Evolutionary conservation across 2,329 filamentous ascomycete species (phyloP).

Genomic region (Xylariomycetidae sp.): DNA sequence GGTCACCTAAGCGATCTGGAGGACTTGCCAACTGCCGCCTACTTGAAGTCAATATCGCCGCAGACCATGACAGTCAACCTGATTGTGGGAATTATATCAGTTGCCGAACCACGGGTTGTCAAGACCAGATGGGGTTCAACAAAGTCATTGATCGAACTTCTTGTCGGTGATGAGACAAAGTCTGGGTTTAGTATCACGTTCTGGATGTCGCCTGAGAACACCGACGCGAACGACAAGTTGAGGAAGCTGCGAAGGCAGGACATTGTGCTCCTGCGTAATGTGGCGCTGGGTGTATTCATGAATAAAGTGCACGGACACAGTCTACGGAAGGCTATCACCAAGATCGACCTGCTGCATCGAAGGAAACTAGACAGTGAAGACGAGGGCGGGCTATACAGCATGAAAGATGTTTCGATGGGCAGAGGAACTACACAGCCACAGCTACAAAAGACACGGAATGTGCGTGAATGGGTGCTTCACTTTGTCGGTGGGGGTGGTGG

Average conservation of each 20-base stretch:
- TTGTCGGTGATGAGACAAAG: constrained; percentile 81
- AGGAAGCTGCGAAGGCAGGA: constrained; percentile 61
- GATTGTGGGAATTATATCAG: constrained; percentile 72
- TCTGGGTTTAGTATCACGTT: constrained; percentile 79
- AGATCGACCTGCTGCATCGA: constrained; percentile 61
- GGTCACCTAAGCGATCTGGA: constrained; percentile 58
- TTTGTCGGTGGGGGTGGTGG: constrained; percentile 55
- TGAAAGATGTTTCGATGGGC: constrained; percentile 40
- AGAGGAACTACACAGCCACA: constrained; percentile 41
- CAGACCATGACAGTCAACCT: constrained; percentile 80
- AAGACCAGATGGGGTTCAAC: constrained; percentile 59
- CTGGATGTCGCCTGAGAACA: constrained; percentile 56
- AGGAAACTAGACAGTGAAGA: constrained; percentile 47
- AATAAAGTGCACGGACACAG: constrained; percentile 81
- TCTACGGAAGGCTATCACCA: constrained; percentile 66
- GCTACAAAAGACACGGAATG: constrained; percentile 58
- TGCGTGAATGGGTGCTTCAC: constrained; percentile 69
- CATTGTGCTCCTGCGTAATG: constrained; percentile 72
- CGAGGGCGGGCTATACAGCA: constrained; percentile 52
- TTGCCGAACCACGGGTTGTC: constrained; percentile 63
- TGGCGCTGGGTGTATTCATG: constrained; percentile 71
- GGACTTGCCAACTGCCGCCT: constrained; percentile 62
- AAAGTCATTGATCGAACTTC: constrained; percentile 67
- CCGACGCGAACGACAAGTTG: constrained; percentile 14
- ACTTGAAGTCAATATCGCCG: constrained; percentile 64